These are phyloP conservation scores for Thozetella sp. DNA, from an alignment of 495 filamentous ascomycete species.

Conservation along the genomic window DNA sequence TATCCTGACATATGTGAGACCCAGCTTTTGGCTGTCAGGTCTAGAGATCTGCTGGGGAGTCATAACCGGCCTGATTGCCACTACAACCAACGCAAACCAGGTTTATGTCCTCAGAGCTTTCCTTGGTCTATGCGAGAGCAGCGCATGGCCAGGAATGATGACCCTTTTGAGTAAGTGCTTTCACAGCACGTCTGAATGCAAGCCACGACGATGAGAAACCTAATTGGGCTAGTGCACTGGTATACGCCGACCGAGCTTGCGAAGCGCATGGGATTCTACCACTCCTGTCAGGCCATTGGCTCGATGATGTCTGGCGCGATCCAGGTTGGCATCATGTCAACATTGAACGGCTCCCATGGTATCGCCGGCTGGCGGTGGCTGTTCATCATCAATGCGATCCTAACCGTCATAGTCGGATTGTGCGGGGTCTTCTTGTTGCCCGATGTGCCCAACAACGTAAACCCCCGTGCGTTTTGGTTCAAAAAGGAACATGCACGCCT, in stretches of 20 bases:
- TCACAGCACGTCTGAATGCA: background rate
- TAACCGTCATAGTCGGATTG: background rate
- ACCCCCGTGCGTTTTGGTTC: background rate
- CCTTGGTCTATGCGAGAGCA: constrained; percentile 53
- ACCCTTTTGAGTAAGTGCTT: background rate
- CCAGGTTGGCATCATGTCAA: constrained; percentile 30
- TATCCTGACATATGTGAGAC: constrained; percentile 45
- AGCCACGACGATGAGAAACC: background rate
- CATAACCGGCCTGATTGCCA: constrained; percentile 32
- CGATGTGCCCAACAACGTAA: background rate
- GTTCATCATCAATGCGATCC: constrained; percentile 43
- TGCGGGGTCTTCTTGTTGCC: background rate
- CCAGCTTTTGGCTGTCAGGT: constrained; percentile 38
- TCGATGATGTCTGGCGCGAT: background rate
- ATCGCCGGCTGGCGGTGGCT: constrained; percentile 54
- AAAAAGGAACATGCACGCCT: background rate
- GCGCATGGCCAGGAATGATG: constrained; percentile 42
- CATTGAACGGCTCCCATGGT: constrained; percentile 39
- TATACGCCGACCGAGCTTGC: background rate
- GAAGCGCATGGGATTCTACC: background rate
- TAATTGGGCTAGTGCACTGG: background rate
- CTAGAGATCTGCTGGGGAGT: constrained; percentile 44
- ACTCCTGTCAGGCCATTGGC: background rate
- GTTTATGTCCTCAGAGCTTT: constrained; percentile 47
- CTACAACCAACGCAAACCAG: constrained; percentile 24